Evolutionary conservation across 2,329 filamentous ascomycete species (phyloP).

Genomic region (Gnomoniopsis smithogilvyi): DNA sequence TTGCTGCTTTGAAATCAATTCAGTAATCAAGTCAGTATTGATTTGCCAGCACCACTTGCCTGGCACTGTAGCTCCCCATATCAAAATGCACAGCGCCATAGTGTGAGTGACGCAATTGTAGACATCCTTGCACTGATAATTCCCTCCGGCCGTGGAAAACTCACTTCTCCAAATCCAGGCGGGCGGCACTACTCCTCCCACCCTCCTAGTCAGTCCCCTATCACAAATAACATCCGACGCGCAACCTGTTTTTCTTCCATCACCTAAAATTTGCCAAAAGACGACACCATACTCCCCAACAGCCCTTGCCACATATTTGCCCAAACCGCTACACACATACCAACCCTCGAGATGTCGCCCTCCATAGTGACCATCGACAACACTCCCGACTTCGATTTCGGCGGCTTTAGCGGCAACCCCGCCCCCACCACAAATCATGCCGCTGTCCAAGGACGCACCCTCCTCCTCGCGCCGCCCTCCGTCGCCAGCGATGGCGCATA

Average conservation of each 20-base stretch:
- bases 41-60: not conserved
- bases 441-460: slow-evolving; percentile 48
- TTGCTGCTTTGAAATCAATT: not conserved
- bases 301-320: not conserved
- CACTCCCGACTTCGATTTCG: slow-evolving; percentile 44
- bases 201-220: not conserved
- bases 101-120: not conserved
- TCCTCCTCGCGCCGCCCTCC: slow-evolving; percentile 87
- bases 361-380: slow-evolving; percentile 53
- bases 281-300: slow-evolving; percentile 10
- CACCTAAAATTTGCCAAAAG: not conserved
- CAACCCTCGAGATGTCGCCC: slow-evolving; percentile 43
- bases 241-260: not conserved
- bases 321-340: not conserved
- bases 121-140: not conserved
- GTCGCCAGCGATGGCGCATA: slow-evolving; percentile 79
- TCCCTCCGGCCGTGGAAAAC: not conserved
- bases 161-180: not conserved
- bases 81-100: not conserved
- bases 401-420: slow-evolving; percentile 30
- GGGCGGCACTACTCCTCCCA: not conserved
- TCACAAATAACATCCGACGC: not conserved
- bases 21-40: slow-evolving; percentile 1
- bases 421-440: slow-evolving; percentile 25
- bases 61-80: slow-evolving; percentile 3